Evolutionary conservation across 1,284 basidiomycete species (phyloP).

Genomic region (Fomitopsis pinicola): DNA sequence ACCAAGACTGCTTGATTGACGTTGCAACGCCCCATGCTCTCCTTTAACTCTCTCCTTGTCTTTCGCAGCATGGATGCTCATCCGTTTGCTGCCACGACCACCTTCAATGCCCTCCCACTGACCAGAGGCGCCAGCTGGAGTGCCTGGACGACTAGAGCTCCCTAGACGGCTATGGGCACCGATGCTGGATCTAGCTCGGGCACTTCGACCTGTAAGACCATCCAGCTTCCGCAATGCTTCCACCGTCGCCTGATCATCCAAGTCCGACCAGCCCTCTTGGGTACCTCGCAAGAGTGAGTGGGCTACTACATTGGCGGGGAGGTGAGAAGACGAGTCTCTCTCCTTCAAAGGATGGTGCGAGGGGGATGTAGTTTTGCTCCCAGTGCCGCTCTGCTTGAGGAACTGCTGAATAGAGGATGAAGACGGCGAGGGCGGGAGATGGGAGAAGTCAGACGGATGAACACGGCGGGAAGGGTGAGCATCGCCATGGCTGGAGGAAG

Average conservation of each 20-base stretch:
- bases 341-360: constrained; percentile 43
- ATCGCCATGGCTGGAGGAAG: constrained; percentile 55
- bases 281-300: constrained; percentile 77
- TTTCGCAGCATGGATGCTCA: constrained; percentile 36
- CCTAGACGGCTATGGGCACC: constrained; percentile 57
- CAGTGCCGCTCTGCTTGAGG: constrained; percentile 52
- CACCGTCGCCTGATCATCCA: constrained; percentile 84
- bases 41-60: constrained; percentile 26
- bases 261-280: constrained; percentile 80
- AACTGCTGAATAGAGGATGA: constrained; percentile 83
- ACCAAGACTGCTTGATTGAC: constrained; percentile 33
- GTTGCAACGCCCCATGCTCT: constrained; percentile 22
- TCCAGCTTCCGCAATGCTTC: constrained; percentile 94
- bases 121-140: constrained; percentile 54
- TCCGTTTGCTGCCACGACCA: constrained; percentile 46
- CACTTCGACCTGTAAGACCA: constrained; percentile 76
- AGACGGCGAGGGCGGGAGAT: constrained; percentile 84
- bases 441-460: constrained; percentile 78
- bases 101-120: constrained; percentile 69
- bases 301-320: constrained; percentile 60
- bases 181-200: constrained; percentile 55
- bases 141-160: constrained; percentile 62
- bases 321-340: constrained; percentile 29
- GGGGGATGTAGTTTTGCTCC: constrained; percentile 42
- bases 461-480: constrained; percentile 47